Conservation (phyloP, 2,329 filamentous ascomycete genomes). For the Claviceps digitariae region DNA sequence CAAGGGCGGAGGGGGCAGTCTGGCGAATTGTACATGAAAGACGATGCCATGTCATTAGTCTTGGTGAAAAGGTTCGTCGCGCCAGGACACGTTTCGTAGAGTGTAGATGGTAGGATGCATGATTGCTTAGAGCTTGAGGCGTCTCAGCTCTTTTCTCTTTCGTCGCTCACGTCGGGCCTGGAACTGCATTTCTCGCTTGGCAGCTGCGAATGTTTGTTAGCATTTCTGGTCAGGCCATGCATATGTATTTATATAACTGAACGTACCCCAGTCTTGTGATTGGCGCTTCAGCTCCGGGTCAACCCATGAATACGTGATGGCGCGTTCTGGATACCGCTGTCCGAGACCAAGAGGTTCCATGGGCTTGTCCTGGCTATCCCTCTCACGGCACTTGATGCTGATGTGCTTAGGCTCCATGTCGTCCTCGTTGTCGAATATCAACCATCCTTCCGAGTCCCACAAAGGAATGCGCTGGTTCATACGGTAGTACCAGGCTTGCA, state of each 20-base stretch:
- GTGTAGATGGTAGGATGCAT: too few species aligned
- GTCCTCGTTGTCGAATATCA: slow-evolving; percentile 26
- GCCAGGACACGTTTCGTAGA: too few species aligned
- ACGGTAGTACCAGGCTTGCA: slow-evolving; percentile 31
- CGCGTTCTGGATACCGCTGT: slow-evolving; percentile 33
- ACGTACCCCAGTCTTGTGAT: slow-evolving; percentile 27
- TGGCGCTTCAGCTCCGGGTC: slow-evolving; percentile 23
- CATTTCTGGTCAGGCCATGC: neutral
- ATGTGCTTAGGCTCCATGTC: slow-evolving; percentile 23
- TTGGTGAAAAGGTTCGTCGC: too few species aligned
- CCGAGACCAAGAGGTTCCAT: slow-evolving; percentile 24
- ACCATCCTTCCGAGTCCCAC: slow-evolving; percentile 26
- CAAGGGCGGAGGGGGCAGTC: too few species aligned
- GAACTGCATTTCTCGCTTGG: neutral
- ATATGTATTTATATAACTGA: too few species aligned
- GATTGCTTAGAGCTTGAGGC: slow-evolving; percentile 18
- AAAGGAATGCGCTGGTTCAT: slow-evolving; percentile 28
- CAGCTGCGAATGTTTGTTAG: neutral
- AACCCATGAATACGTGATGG: slow-evolving; percentile 32
- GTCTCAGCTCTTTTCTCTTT: slow-evolving; percentile 24
- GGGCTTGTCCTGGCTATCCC: slow-evolving; percentile 23
- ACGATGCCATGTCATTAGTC: too few species aligned
- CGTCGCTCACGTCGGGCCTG: slow-evolving; percentile 20
- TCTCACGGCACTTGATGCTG: slow-evolving; percentile 26
- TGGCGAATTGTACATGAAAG: too few species aligned